These are phyloP conservation scores for Pestalotiopsis fici DNA, from an alignment of 2,329 filamentous ascomycete genomes.

Conservation along the genomic window DNA sequence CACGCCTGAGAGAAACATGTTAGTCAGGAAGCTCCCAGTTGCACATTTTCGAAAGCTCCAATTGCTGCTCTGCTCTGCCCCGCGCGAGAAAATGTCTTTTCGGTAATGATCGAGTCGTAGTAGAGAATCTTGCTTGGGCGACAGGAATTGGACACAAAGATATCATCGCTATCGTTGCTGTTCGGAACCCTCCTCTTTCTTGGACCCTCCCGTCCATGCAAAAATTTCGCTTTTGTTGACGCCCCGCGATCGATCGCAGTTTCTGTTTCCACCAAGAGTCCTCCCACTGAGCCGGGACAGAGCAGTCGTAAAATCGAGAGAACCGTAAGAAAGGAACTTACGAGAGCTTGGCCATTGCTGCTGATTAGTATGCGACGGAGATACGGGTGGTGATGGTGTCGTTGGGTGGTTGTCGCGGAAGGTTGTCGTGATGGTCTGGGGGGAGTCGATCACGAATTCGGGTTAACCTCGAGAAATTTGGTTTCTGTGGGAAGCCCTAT, in stretches of 20 bases:
- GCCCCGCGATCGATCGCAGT: not conserved
- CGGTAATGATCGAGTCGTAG: not conserved
- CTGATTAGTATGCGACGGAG: conserved; percentile 32
- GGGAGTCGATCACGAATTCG: conserved; percentile 4
- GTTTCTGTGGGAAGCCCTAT: conserved; percentile 10
- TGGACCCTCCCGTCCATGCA: not conserved
- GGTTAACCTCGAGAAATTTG: conserved; percentile 9
- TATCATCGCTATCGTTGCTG: not conserved
- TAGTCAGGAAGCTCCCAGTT: conserved; percentile 1
- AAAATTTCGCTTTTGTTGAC: not conserved
- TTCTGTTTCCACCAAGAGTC: not conserved
- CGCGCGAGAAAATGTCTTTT: conserved; percentile 1
- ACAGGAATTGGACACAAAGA: not conserved
- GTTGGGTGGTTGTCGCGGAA: conserved; percentile 2
- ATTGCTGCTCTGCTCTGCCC: conserved; percentile 6
- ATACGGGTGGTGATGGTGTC: conserved; percentile 13
- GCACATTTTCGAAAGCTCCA: not conserved
- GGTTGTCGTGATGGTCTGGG: not conserved
- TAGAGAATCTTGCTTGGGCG: not conserved
- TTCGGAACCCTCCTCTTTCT: not conserved
- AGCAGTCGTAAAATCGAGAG: not conserved
- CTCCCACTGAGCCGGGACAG: not conserved
- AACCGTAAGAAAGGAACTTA: conserved; percentile 41
- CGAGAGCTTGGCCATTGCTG: conserved; percentile 66
- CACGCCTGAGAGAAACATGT: conserved; percentile 56